Conservation (phyloP, 768 basidiomycete genomes). For the Tylopilus plumbeoviolaceoides region DNA sequence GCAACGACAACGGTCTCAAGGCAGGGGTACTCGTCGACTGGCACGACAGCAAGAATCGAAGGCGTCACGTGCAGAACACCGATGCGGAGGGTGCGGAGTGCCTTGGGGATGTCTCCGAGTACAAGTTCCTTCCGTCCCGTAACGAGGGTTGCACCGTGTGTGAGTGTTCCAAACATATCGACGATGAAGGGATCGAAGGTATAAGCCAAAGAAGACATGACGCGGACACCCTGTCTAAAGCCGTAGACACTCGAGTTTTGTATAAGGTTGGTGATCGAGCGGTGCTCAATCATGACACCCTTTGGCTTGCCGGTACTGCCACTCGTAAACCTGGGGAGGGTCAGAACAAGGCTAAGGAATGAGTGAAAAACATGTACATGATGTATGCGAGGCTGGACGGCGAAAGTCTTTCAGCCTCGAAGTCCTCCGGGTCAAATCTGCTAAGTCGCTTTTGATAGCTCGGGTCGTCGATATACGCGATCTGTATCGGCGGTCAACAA, state of each 20-base stretch:
- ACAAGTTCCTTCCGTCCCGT: conserved; percentile 25
- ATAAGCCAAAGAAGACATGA: conserved; percentile 28
- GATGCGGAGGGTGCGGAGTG: conserved; percentile 25
- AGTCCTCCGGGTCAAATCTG: conserved; percentile 14
- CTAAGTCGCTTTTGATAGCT: conserved; percentile 23
- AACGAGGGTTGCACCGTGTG: conserved; percentile 20
- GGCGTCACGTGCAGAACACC: conserved; percentile 29
- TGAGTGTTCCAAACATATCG: conserved; percentile 17
- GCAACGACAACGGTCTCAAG: conserved; percentile 28
- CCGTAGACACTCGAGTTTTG: conserved; percentile 21
- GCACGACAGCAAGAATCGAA: conserved; percentile 27
- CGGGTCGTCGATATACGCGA: conserved; percentile 28
- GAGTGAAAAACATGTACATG: conserved; percentile 17
- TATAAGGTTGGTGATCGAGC: conserved; percentile 19
- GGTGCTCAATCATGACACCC: conserved; percentile 23
- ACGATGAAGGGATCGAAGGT: conserved; percentile 26
- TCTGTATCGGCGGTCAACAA: conserved; percentile 9
- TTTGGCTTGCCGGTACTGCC: conserved; percentile 24
- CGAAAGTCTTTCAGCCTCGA: conserved; percentile 16
- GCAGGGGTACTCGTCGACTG: conserved; percentile 23
- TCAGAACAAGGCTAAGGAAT: not conserved
- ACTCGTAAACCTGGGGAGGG: conserved; percentile 16
- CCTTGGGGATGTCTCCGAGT: conserved; percentile 28
- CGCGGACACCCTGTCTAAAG: conserved; percentile 21
- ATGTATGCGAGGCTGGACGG: conserved; percentile 24